Evolutionary conservation across 2,329 filamentous ascomycete genomes (phyloP), one percentile per base, ranked within the genome.

Genomic region (Aspergillus viridinutans): DNA sequence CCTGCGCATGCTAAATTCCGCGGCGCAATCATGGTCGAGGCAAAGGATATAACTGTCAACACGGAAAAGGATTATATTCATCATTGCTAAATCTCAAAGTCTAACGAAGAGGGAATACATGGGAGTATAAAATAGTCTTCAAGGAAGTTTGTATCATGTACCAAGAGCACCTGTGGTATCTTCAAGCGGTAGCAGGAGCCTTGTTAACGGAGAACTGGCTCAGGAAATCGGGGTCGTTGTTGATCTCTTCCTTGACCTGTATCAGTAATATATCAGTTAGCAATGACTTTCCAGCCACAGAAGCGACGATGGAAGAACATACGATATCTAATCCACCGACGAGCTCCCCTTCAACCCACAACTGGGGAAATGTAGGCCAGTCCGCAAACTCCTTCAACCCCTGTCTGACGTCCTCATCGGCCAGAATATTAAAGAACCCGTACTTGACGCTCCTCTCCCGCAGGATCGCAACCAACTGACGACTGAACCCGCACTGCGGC

Each of bases 391-490:
- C 90, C 82, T 99, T 99, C 69, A 99, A 78, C 0, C 94, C 94
- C 78, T 97, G 93, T 59, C 94, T 84, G 50, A 99, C 94, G 74
- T 97, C 93, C 69, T 99, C 93, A 72, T 99, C 94, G 61, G 94
- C 94, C 67, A 99, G 77, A 62, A 99, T 99, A 73, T 99, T 97
- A 81, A 99, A 99, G 81, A 99, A 99, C 21, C 94, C 94, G 74
- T 97, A 99, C 73, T 96, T 91, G 59, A 99, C 89, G 51, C 89
- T 89, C 71, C 91, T 88, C 77, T 97, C 93, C 53, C 94, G 85
- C 67, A 99, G 78, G 49, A 99, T 84, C 26, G 81, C 86, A 47
- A 99, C 94, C 48, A 96, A 79, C 78, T 97, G 92, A 64, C 93
- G 82, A 64, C 90, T 96, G 77, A 99, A 99, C 2, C 94, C 92